phyloP scores from a whole-genome alignment of 1,284 basidiomycete genomes.

The Exobasidium rhododendri region DNA sequence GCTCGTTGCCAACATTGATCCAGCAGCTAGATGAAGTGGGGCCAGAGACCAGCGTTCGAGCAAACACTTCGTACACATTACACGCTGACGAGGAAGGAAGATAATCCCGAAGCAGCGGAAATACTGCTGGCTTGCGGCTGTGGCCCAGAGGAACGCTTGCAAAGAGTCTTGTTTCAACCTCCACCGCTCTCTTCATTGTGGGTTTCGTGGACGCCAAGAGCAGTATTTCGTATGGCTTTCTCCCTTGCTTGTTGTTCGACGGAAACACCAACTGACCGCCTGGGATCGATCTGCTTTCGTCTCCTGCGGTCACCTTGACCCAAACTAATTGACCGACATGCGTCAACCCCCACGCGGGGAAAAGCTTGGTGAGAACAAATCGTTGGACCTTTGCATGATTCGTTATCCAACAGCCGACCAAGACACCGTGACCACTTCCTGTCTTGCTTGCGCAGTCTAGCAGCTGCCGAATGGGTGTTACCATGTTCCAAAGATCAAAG shows the following conservation, averaged over 20 bases:
- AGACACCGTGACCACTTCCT: neutral
- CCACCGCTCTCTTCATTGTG: neutral
- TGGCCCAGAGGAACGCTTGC: slow-evolving; percentile 6
- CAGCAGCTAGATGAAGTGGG: neutral
- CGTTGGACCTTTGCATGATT: slow-evolving; percentile 6
- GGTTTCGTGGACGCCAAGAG: neutral
- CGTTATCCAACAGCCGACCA: slow-evolving; percentile 4
- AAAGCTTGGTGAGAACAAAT: slow-evolving; percentile 6
- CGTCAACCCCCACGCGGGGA: neutral
- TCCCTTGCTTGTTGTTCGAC: neutral
- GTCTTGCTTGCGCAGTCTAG: neutral
- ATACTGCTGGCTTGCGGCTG: slow-evolving; percentile 3
- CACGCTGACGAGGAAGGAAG: neutral
- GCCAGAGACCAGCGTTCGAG: neutral
- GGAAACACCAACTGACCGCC: neutral
- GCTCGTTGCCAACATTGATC: neutral
- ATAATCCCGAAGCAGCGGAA: neutral
- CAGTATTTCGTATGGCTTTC: slow-evolving; percentile 4
- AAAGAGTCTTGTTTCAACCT: neutral
- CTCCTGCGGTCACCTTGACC: slow-evolving; percentile 7
- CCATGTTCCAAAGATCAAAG: slow-evolving; percentile 5
- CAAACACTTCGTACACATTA: neutral
- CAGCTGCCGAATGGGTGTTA: neutral
- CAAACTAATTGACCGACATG: slow-evolving; percentile 2
- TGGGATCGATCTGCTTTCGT: neutral